Evolutionary conservation across 2,329 filamentous ascomycete genomes (phyloP), one percentile per base, ranked within the genome.

Genomic region (Hypomyces perniciosus): DNA sequence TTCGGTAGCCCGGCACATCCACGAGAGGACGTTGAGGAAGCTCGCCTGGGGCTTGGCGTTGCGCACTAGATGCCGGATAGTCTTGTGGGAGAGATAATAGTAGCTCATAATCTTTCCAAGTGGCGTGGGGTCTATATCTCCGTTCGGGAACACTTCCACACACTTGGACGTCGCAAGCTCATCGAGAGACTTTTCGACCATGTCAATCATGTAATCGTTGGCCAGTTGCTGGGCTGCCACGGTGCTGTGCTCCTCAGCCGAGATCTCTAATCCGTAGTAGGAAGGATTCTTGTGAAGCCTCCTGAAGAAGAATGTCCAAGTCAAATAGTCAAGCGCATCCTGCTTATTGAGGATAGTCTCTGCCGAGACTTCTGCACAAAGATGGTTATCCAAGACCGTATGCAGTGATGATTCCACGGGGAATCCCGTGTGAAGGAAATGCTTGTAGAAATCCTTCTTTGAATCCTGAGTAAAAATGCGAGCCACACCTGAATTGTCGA

Each of bases 271-370:
- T 0, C 95, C 95, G 61, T 99, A 99, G 72, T 96, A 99, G 0
- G 91, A 95, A 1, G 93, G 93, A 61, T 99, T 99, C 76, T 99
- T 99, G 74, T 99, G 93, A 37, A 99, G 73, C 8, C 93, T 80
- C 3, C 95, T 83, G 79, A 99, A 99, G 80, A 99, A 99, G 75
- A 99, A 99, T 1, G 95, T 99, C 93, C 95, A 99, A 0, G 93
- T 99, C 48, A 99, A 73, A 65, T 99, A 99, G 68, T 99, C 95
- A 4, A 99, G 79, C 1, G 93, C 93, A 70, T 99, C 93, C 69
- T 99, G 93, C 69, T 96, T 96, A 7, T 90, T 95, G 31, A 86
- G 76, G 46, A 99, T 88, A 0, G 93, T 99, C 59, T 89, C 91
- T 1, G 93, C 90, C 1, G 91, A 95, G 5, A 97, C 84, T 71